Evolutionary conservation across 129 eudicot species (phyloP).

Genomic region (Solidago caesia): DNA sequence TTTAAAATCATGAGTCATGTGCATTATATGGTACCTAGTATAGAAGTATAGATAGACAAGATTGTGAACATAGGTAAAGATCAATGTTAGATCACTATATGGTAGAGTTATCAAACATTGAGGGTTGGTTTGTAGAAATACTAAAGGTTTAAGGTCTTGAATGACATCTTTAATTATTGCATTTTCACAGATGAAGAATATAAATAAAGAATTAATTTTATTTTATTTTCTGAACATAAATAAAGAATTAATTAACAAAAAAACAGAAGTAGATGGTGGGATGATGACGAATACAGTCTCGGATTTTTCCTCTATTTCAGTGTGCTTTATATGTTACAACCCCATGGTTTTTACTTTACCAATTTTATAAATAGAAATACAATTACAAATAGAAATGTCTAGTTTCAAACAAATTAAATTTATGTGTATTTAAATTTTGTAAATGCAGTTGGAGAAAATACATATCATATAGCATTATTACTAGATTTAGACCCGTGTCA

Average conservation of each 20-base stretch:
- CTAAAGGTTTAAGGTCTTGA: not conserved
- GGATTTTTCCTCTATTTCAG: not conserved
- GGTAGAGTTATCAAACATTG: not conserved
- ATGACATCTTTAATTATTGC: not conserved
- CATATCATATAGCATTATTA: too few relatives aligned
- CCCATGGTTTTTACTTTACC: not conserved
- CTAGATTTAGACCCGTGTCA: too few relatives aligned
- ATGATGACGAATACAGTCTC: not conserved
- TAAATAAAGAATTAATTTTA: too few relatives aligned
- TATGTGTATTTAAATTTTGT: not conserved
- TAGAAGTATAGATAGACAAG: not conserved
- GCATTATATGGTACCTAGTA: too few relatives aligned
- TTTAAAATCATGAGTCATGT: not conserved
- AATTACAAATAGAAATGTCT: too few relatives aligned
- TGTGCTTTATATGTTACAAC: not conserved
- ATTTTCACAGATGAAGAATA: not conserved
- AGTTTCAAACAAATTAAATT: not conserved
- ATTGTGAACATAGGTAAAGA: not conserved
- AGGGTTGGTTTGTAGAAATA: not conserved
- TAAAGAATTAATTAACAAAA: not conserved
- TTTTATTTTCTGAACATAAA: not conserved
- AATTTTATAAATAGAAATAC: not conserved
- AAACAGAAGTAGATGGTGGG: not conserved
- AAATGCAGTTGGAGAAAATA: too few relatives aligned
- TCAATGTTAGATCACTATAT: not conserved